phyloP scores from a whole-genome alignment of 257 asterid species.

The Coffea canephora region DNA sequence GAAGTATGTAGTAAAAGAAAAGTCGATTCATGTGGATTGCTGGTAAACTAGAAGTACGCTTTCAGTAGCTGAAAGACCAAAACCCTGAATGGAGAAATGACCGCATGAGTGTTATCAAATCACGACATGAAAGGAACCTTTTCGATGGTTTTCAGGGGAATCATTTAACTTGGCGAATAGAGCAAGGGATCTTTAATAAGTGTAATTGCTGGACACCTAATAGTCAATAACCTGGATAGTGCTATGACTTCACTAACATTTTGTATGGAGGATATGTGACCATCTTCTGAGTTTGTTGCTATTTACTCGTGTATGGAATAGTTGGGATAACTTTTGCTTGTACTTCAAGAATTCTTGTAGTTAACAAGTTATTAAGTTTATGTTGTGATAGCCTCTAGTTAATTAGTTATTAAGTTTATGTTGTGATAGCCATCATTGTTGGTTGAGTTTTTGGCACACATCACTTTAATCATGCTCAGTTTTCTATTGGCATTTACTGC shows the following conservation, averaged over 20 bases:
- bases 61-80: not conserved
- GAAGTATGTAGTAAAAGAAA: not conserved
- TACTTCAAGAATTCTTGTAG: not conserved
- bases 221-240: not conserved
- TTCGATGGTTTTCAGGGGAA: not conserved
- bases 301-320: not conserved
- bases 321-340: not conserved
- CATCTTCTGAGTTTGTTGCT: not conserved
- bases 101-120: not conserved
- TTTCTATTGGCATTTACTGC: not conserved
- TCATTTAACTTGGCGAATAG: not conserved
- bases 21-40: not conserved
- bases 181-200: not conserved
- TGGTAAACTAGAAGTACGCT: not conserved
- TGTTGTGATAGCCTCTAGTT: not conserved
- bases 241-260: not conserved
- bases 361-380: not conserved
- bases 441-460: not conserved
- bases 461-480: not conserved
- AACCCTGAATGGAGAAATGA: not conserved
- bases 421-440: not conserved
- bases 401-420: not conserved
- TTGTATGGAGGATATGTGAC: not conserved
- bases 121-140: not conserved
- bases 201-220: not conserved